These are phyloP conservation scores for Aspergillus sp. DNA, from an alignment of 2,329 filamentous ascomycete species.

Conservation along the genomic window DNA sequence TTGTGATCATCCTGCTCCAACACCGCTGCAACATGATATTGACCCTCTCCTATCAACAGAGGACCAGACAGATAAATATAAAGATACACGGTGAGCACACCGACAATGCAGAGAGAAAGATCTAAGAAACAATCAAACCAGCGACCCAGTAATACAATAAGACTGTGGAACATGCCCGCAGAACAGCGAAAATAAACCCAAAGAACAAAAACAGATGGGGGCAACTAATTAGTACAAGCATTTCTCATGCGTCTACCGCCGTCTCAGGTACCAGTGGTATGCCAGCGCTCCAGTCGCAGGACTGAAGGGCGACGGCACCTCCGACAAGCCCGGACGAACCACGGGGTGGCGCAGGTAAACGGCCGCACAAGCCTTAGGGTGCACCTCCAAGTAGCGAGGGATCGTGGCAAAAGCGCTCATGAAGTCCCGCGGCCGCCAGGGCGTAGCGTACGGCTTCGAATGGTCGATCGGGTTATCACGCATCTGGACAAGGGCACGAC, in stretches of 20 bases:
- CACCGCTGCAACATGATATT: slow-evolving; percentile 9
- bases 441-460: slow-evolving; percentile 82
- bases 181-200: slow-evolving; percentile 22
- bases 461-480: slow-evolving; percentile 75
- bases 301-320: slow-evolving; percentile 81
- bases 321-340: slow-evolving; percentile 74
- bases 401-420: slow-evolving; percentile 95
- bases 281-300: slow-evolving; percentile 73
- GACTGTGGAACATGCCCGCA: slow-evolving; percentile 27
- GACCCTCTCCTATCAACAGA: slow-evolving; percentile 1
- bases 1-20: slow-evolving; percentile 10
- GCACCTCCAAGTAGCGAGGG: slow-evolving; percentile 92
- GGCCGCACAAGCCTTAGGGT: slow-evolving; percentile 93
- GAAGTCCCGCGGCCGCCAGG: slow-evolving; percentile 82
- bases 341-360: slow-evolving; percentile 95
- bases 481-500: slow-evolving; percentile 63
- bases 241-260: slow-evolving; percentile 58
- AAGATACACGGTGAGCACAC: slow-evolving; percentile 19
- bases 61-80: slow-evolving; percentile 21
- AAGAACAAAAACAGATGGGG: slow-evolving; percentile 9
- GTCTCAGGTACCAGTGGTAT: slow-evolving; percentile 90
- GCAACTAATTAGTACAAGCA: background rate
- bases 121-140: slow-evolving; percentile 21
- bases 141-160: slow-evolving; percentile 42
- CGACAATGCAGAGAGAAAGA: slow-evolving; percentile 16